Conservation (phyloP, 176 grass and related monocot species). For the Oryza meridionalis region DNA sequence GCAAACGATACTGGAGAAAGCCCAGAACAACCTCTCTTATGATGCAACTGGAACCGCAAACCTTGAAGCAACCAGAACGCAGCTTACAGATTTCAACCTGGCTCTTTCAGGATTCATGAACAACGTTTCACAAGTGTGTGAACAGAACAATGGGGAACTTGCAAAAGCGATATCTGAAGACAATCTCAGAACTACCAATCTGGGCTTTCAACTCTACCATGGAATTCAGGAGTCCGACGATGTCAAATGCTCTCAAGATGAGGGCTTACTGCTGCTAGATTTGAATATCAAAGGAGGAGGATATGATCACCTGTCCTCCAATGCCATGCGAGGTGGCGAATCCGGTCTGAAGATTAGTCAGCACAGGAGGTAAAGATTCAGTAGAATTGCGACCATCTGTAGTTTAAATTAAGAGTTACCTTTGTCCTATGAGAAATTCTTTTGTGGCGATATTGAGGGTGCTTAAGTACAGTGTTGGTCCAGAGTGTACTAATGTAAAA, state of each 20-base stretch:
- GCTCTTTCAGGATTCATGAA: constrained; percentile 68
- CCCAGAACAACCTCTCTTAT: constrained; percentile 64
- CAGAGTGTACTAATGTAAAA: constrained; percentile 54
- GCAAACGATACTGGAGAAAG: constrained; percentile 75
- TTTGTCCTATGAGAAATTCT: constrained; percentile 44
- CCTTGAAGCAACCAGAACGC: constrained; percentile 58
- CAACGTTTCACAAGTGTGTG: constrained; percentile 52
- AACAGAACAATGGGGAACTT: constrained; percentile 49
- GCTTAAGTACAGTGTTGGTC: constrained; percentile 42
- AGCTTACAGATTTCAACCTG: constrained; percentile 72
- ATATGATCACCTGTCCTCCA: constrained; percentile 49
- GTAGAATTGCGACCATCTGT: constrained; percentile 19
- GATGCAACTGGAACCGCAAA: constrained; percentile 44
- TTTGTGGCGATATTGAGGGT: constrained; percentile 38
- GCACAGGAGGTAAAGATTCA: constrained; percentile 45
- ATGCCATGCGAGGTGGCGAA: constrained; percentile 38
- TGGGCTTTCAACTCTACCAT: constrained; percentile 52
- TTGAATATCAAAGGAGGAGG: constrained; percentile 87
- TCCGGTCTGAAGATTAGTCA: constrained; percentile 57
- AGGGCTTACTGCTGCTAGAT: constrained; percentile 62
- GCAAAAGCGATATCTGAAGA: constrained; percentile 51
- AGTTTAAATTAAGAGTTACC: constrained; percentile 45
- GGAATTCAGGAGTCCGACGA: constrained; percentile 42
- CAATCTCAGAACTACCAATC: constrained; percentile 45
- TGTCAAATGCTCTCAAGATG: constrained; percentile 48